Conservation (phyloP, 1,139 yeast genomes). For the Sugiyamaella japonica region DNA sequence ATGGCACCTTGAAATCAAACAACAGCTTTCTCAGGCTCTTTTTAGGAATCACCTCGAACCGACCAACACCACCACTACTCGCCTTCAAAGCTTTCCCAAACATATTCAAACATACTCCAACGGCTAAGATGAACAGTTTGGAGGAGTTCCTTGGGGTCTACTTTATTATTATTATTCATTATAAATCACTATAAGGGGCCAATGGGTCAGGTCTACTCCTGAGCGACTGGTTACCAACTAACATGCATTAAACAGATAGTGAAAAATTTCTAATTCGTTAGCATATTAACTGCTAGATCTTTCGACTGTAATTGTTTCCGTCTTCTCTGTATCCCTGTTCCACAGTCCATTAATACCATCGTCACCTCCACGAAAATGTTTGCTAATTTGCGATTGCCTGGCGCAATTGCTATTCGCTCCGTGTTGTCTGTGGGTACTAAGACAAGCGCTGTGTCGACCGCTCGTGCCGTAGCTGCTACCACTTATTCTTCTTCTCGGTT, state of each 20-base stretch:
- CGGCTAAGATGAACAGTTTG: too few relatives aligned
- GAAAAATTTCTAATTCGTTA: not conserved
- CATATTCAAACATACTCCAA: not conserved
- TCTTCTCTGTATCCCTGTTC: not conserved
- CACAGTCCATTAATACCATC: not conserved
- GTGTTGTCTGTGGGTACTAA: slow-evolving; percentile 2
- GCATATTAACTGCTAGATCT: not conserved
- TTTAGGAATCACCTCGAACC: slow-evolving; percentile 6
- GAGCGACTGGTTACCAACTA: not conserved
- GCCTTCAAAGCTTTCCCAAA: not conserved
- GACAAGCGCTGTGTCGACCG: not conserved
- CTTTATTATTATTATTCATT: too few relatives aligned
- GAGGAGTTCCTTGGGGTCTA: too few relatives aligned
- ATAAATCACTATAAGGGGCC: too few relatives aligned
- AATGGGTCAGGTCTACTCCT: too few relatives aligned
- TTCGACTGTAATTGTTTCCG: not conserved
- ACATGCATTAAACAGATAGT: not conserved
- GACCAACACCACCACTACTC: not conserved
- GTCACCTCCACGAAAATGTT: slow-evolving; percentile 8
- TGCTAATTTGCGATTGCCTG: slow-evolving; percentile 16
- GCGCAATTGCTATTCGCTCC: slow-evolving; percentile 12
- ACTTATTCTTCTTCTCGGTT: slow-evolving; percentile 4
- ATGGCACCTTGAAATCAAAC: slow-evolving; percentile 35
- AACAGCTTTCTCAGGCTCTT: slow-evolving; percentile 30
- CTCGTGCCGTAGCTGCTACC: slow-evolving; percentile 25